phyloP scores from a whole-genome alignment of 148 eudicot species.

The Cornus florida region DNA sequence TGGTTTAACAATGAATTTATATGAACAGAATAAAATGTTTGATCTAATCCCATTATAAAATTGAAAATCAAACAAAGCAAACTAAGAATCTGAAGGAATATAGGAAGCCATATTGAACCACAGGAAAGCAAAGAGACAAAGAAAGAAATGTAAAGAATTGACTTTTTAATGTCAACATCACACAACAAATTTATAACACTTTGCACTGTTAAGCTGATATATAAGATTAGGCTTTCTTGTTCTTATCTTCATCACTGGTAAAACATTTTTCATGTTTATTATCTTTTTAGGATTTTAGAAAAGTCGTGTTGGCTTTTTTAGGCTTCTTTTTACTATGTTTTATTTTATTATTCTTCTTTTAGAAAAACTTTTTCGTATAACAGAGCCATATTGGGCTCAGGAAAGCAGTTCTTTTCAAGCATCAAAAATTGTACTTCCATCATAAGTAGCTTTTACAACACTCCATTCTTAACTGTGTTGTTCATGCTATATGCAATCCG shows the following conservation, averaged over 20 bases:
- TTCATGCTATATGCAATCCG: no score
- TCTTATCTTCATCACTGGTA: no score
- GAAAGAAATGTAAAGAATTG: background rate
- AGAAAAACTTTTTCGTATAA: no score
- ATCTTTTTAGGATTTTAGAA: no score
- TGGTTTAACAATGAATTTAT: slow-evolving; percentile 11
- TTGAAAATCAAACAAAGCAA: background rate
- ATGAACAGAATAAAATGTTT: slow-evolving; percentile 1
- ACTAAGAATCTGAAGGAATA: background rate
- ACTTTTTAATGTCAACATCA: background rate
- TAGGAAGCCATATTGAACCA: background rate
- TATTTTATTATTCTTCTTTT: no score
- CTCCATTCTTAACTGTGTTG: no score
- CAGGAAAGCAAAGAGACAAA: background rate
- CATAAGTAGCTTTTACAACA: no score
- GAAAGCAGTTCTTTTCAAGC: no score
- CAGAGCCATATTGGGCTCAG: no score
- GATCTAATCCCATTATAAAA: slow-evolving; percentile 6
- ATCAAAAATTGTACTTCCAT: no score
- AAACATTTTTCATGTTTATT: background rate
- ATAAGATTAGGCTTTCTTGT: background rate
- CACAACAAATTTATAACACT: background rate
- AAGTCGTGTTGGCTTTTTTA: no score
- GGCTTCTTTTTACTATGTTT: no score
- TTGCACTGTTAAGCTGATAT: background rate